A percentile compares a stretch with the other conserved stretches of the same genome.
phyloP scores from a whole-genome alignment of 2,329 filamentous ascomycete genomes.

The Botrytis hyacinthi region DNA sequence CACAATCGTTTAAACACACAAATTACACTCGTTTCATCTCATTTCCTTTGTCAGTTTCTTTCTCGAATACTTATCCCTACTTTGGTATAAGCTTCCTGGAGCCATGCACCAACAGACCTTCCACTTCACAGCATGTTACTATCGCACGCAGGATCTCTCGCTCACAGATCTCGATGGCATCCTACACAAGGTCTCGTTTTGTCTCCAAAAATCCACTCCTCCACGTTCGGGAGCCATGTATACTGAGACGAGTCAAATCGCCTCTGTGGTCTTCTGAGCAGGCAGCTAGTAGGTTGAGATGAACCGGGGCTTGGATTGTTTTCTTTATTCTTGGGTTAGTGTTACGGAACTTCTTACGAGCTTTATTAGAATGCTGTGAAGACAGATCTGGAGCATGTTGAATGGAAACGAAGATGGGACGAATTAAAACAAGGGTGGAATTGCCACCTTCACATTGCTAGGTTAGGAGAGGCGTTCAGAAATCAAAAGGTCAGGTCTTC shows the following conservation, averaged over 20 bases:
- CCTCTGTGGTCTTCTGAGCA: conserved; percentile 11
- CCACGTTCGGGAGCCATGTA: conserved; percentile 9
- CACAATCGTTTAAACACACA: background rate
- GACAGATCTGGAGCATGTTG: background rate
- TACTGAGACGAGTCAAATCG: conserved; percentile 5
- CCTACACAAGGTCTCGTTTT: background rate
- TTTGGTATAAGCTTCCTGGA: background rate
- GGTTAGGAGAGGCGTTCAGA: background rate
- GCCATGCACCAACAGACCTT: background rate
- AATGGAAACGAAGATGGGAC: background rate
- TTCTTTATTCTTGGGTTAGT: background rate
- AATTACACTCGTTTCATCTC: no score
- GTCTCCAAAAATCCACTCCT: conserved; percentile 8
- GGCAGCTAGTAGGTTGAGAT: conserved; percentile 9
- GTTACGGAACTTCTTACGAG: background rate
- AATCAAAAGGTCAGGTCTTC: background rate
- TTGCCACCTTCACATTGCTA: background rate
- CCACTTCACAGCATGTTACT: background rate
- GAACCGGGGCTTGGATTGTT: background rate
- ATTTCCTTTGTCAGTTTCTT: conserved; percentile 1
- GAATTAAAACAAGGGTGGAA: background rate
- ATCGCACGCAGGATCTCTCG: background rate
- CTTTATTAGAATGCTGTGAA: background rate
- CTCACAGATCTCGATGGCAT: background rate
- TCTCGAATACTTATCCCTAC: background rate